phyloP scores from a whole-genome alignment of 257 asterid genomes.

The Thymus mandschuricus region DNA sequence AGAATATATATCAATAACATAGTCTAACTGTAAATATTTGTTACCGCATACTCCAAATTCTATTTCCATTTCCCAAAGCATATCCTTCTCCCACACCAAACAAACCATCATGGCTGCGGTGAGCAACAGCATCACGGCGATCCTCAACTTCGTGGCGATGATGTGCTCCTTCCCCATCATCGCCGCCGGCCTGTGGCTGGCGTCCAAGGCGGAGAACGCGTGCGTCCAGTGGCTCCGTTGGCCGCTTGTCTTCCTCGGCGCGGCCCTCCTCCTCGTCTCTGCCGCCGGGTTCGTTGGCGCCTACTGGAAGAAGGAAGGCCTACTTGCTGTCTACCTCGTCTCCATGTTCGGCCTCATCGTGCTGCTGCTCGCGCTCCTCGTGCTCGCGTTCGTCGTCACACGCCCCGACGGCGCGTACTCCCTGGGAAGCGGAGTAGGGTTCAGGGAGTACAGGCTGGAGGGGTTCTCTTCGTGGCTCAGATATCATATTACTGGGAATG shows the following conservation, averaged over 20 bases:
- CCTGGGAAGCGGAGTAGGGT: slow-evolving; percentile 54
- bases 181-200: slow-evolving; percentile 87
- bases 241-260: slow-evolving; percentile 82
- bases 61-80: slow-evolving; percentile 22
- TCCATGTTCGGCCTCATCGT: slow-evolving; percentile 87
- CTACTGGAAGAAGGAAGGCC: slow-evolving; percentile 79
- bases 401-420: slow-evolving; percentile 71
- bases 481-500: slow-evolving; percentile 52
- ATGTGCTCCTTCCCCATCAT: slow-evolving; percentile 93
- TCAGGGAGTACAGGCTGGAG: slow-evolving; percentile 65
- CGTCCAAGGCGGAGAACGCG: slow-evolving; percentile 87
- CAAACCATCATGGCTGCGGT: slow-evolving; percentile 63
- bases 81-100: neutral
- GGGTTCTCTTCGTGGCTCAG: slow-evolving; percentile 83
- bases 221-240: slow-evolving; percentile 97
- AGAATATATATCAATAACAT: no score
- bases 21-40: neutral
- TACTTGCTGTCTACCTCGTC: slow-evolving; percentile 73
- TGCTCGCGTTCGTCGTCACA: slow-evolving; percentile 82
- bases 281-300: slow-evolving; percentile 85
- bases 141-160: slow-evolving; percentile 81
- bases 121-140: slow-evolving; percentile 86
- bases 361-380: slow-evolving; percentile 58
- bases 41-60: neutral
- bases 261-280: slow-evolving; percentile 64